Evolutionary conservation across 2,329 filamentous ascomycete species (phyloP).

Genomic region (Botrytis sinoallii): DNA sequence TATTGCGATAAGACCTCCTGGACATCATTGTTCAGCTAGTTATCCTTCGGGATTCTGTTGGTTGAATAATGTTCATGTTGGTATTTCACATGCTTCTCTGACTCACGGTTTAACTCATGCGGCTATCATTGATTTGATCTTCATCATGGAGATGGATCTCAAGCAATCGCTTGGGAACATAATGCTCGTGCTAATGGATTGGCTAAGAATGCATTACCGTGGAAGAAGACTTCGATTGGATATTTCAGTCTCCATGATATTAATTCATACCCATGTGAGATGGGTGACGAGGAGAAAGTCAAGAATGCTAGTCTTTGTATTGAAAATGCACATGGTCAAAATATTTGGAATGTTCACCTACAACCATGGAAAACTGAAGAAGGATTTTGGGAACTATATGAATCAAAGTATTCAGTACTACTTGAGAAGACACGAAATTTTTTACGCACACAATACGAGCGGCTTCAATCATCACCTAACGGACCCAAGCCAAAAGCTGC

Average conservation of each 20-base stretch:
- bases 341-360: constrained; percentile 93
- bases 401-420: constrained; percentile 70
- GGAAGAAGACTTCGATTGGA: constrained; percentile 84
- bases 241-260: constrained; percentile 98
- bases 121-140: constrained; percentile 67
- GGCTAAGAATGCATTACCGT: constrained; percentile 66
- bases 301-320: constrained; percentile 92
- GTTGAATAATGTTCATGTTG: constrained; percentile 97
- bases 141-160: constrained; percentile 93
- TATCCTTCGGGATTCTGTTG: constrained; percentile 96
- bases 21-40: constrained; percentile 88
- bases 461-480: constrained; percentile 54
- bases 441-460: constrained; percentile 68
- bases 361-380: constrained; percentile 77
- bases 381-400: constrained; percentile 89
- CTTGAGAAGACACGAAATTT: constrained; percentile 79
- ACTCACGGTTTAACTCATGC: constrained; percentile 87
- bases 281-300: constrained; percentile 89
- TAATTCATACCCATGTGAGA: constrained; percentile 96
- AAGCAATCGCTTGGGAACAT: constrained; percentile 87
- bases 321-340: constrained; percentile 90
- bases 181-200: constrained; percentile 66
- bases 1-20: constrained; percentile 87
- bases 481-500: constrained; percentile 71
- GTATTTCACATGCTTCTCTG: constrained; percentile 85